Conservation (phyloP, 192 early-diverging fungal genomes). For the Podila epicladia region DNA sequence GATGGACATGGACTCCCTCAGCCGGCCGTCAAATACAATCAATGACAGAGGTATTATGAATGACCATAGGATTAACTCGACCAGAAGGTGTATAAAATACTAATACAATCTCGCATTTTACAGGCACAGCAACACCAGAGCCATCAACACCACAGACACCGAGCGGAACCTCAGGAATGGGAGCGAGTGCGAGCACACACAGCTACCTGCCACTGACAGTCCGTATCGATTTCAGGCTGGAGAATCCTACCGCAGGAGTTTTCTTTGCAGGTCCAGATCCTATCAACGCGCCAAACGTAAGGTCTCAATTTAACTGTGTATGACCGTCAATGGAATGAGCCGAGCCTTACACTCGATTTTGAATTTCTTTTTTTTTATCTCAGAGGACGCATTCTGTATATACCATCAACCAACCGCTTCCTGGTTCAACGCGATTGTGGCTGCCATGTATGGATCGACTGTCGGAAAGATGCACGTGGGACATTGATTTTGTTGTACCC, state of each 20-base stretch:
- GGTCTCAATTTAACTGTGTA: background rate
- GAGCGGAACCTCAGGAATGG: constrained; percentile 9
- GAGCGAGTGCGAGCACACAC: constrained; percentile 10
- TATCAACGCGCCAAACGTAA: constrained; percentile 63
- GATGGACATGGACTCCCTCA: constrained; percentile 34
- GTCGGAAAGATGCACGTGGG: constrained; percentile 80
- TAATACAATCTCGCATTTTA: background rate
- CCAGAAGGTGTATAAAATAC: background rate
- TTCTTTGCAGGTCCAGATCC: constrained; percentile 67
- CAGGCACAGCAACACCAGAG: constrained; percentile 40
- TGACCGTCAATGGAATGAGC: background rate
- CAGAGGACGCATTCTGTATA: constrained; percentile 65
- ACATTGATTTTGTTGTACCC: constrained; percentile 78
- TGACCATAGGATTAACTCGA: background rate
- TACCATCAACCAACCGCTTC: constrained; percentile 72
- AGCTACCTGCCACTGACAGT: constrained; percentile 55
- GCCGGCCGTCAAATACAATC: constrained; percentile 20
- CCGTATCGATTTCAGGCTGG: constrained; percentile 62
- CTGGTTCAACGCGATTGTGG: constrained; percentile 78
- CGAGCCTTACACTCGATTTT: background rate
- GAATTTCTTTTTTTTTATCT: background rate
- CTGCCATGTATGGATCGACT: constrained; percentile 81
- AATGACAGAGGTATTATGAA: constrained; percentile 15
- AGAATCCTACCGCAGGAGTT: constrained; percentile 60
- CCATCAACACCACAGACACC: constrained; percentile 52